Base-by-base conservation (phyloP, 192 early-diverging fungal genomes). In the Coemansia asiatica region DNA sequence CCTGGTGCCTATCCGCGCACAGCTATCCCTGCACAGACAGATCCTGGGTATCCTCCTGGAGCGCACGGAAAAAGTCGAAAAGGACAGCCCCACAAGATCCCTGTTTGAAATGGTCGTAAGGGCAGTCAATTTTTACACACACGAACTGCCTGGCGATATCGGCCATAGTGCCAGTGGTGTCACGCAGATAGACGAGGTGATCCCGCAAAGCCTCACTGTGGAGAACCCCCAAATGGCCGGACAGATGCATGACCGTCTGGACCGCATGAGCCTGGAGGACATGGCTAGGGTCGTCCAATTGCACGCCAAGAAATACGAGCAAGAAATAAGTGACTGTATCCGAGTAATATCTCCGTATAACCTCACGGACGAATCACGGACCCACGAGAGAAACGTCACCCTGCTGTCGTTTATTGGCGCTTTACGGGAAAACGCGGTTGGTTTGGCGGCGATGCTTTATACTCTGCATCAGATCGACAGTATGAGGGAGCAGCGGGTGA, bases 341-440 rank as follows among this genome's bases (percentile, higher is more conserved):
- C 10, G 36, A 36, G 26, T 63, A 26, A 73, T 79, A 10, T 36
- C 67, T 26, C 76, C 76, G 0, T 79, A 73, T 55, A 22, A 49
- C 28, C n/a, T 18, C 0, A 10, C 29, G 2, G 67, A 73, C 28
- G 64, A 66, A 25, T 21, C 22, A 12, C 28, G 33, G 9, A 60
- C 61, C 16, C 67, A 67, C 35, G 68, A 79, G 54, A 46, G 66
- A 15, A 55, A 79, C 33, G 63, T 73, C 4, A 56, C 73, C 1
- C 27, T 79, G 29, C 38, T 79, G 56, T 79, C 76, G 27, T 79
- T 79, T 57, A 72, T 79, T 13, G 76, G 76, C 0, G 63, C 67
- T 6, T 44, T 79, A 48, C 67, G 67, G 28, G 76, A 79, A 15
- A 79, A 79, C 63, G 67, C 76, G 0, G 60, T 70, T 6, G 62